Evolutionary conservation across 2,329 filamentous ascomycete species (phyloP), one percentile per base, ranked within the genome.

Genomic region (Pseudonectria foliicola): DNA sequence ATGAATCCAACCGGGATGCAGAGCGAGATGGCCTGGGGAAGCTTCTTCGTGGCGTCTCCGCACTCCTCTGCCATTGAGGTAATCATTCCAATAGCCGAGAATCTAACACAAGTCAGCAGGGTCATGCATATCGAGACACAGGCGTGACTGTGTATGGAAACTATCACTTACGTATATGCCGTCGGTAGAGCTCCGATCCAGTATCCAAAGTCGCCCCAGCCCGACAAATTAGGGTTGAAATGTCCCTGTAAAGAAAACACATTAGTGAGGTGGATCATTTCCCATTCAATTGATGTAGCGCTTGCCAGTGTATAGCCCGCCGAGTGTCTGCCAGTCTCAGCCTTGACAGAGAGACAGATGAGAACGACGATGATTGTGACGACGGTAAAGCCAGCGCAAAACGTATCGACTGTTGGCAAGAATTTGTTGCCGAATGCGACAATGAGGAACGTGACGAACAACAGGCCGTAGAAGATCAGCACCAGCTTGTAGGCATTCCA

Each of bases 361-460:
- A 71, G 77, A 39, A 88, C 84, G 30, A 86, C 66, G 28, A 75
- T 60, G 44, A 86, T 85, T 0, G 82, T 82, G 3, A 69, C 61
- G 4, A 83, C 65, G 0, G 78, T 84, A 80, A 83, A 87, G 38
- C 77, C 75, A 44, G 86, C 81, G 14, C 82, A 82, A 13, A 71
- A 60, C 44, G 82, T 80, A 55, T 82, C 86, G 50, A 87, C 68
- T 13, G 73, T 64, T 1, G 82, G 81, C 15, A 88, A 64, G 5
- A 79, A 54, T 7, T 52, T 48, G 23, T 61, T 60, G 7, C 71
- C 68, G 44, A 85, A 82, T 2, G 77, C 75, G 41, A 86, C 86
- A 53, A 85, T 66, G 34, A 75, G 39, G 42, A 84, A 80, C 12
- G 77, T 79, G 12, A 73, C 58, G 15, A 79, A 40, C 25, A 75